A percentile compares a stretch with the other conserved stretches of the same genome.
phyloP scores from a whole-genome alignment of 2,329 filamentous ascomycete genomes.

The Sodiomyces alkalinus region DNA sequence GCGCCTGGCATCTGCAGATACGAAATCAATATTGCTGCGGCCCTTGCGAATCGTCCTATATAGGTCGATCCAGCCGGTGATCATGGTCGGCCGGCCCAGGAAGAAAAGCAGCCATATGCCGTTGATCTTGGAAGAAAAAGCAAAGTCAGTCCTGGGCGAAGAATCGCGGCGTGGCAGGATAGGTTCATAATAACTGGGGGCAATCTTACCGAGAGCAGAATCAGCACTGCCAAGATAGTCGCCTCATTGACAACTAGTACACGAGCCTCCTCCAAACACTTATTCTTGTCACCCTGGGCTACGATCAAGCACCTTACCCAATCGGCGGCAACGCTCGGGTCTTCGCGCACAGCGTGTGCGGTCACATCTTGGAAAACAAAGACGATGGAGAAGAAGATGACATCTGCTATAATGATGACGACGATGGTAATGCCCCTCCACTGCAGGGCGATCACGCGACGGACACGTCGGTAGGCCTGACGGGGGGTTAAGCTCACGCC shows the following conservation, averaged over 20 bases:
- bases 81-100: slow-evolving; percentile 71
- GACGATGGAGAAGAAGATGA: slow-evolving; percentile 84
- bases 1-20: slow-evolving; percentile 65
- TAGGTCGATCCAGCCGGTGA: slow-evolving; percentile 66
- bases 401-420: slow-evolving; percentile 75
- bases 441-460: slow-evolving; percentile 76
- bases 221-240: slow-evolving; percentile 65
- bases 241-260: slow-evolving; percentile 56
- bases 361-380: slow-evolving; percentile 80
- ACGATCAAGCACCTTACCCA: slow-evolving; percentile 62
- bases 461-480: slow-evolving; percentile 76
- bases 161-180: too few species aligned
- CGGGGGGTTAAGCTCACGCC: slow-evolving; percentile 64
- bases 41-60: slow-evolving; percentile 31
- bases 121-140: slow-evolving; percentile 44
- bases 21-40: slow-evolving; percentile 58
- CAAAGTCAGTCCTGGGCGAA: not conserved
- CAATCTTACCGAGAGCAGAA: slow-evolving; percentile 60
- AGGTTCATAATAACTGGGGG: not conserved
- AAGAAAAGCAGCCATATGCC: slow-evolving; percentile 76
- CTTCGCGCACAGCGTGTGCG: slow-evolving; percentile 40
- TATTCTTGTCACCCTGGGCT: slow-evolving; percentile 41
- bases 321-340: slow-evolving; percentile 32
- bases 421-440: slow-evolving; percentile 90
- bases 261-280: slow-evolving; percentile 47